Conservation (phyloP, 192 early-diverging fungal genomes). For the Umbelopsis isabellina region DNA sequence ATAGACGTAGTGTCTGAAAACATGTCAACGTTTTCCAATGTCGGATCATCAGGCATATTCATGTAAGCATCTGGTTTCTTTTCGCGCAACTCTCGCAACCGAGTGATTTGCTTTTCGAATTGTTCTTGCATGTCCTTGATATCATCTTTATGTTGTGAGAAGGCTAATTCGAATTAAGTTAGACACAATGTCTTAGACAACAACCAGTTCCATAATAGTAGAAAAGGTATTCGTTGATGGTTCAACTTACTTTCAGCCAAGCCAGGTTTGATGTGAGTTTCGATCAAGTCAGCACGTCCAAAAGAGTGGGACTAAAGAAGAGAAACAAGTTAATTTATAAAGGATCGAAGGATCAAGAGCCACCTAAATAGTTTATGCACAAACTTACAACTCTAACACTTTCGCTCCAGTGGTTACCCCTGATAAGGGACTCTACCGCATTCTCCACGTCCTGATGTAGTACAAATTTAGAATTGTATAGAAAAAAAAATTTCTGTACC, state of each 20-base stretch:
- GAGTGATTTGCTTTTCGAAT: conserved; percentile 62
- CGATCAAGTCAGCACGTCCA: conserved; percentile 70
- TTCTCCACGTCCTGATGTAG: conserved; percentile 64
- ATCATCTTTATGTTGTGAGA: conserved; percentile 57
- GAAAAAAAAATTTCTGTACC: background rate
- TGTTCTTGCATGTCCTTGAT: conserved; percentile 65
- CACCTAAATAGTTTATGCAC: too few relatives aligned
- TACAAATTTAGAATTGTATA: background rate
- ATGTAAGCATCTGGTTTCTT: conserved; percentile 51
- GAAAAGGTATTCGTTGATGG: conserved; percentile 38
- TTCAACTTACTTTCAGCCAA: conserved; percentile 49
- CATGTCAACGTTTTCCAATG: conserved; percentile 88
- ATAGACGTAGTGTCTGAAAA: conserved; percentile 96
- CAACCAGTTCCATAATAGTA: conserved; percentile 5
- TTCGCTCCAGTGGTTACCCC: conserved; percentile 78
- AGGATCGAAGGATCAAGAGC: too few relatives aligned
- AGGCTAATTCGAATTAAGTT: conserved; percentile 7
- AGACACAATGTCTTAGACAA: background rate
- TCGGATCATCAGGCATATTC: conserved; percentile 53
- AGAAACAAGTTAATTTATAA: too few relatives aligned
- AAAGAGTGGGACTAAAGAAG: conserved; percentile 51
- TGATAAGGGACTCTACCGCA: conserved; percentile 68
- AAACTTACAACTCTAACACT: conserved; percentile 63
- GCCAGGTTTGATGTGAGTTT: conserved; percentile 74
- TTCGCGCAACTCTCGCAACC: conserved; percentile 61